Percentiles rank a stretch among this genome's conserved stretches.
phyloP scores from a whole-genome alignment of 2,329 filamentous ascomycete species.

The Coniochaeta prunicola region DNA sequence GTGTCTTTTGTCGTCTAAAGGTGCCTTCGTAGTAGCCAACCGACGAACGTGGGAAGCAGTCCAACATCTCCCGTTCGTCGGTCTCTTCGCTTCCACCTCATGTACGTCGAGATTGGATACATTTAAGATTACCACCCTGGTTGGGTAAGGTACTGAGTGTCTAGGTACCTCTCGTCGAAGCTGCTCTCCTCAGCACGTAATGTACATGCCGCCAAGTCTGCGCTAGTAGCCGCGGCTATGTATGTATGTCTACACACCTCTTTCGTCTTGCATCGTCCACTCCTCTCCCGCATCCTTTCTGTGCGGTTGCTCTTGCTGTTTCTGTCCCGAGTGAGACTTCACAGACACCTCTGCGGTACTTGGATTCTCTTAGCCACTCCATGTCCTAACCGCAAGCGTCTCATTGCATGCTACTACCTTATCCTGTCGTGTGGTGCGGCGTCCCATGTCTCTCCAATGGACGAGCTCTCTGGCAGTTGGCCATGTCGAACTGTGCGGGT shows the following conservation, averaged over 20 bases:
- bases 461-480: background rate
- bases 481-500: background rate
- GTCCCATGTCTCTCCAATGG: background rate
- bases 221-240: conserved; percentile 1
- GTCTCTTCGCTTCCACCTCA: background rate
- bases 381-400: conserved; percentile 6
- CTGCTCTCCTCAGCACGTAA: background rate
- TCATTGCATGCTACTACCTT: conserved; percentile 5
- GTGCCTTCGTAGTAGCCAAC: background rate
- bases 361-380: background rate
- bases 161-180: background rate
- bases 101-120: background rate
- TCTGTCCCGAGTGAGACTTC: background rate
- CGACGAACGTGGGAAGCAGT: background rate
- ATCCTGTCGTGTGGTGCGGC: conserved; percentile 2
- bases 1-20: background rate
- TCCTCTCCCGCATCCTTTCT: conserved; percentile 12
- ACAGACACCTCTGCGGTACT: background rate
- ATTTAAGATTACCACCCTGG: background rate
- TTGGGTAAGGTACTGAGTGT: background rate
- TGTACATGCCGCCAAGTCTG: background rate
- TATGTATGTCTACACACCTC: conserved; percentile 2
- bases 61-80: background rate
- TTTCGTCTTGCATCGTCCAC: conserved; percentile 8
- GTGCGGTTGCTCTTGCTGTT: conserved; percentile 4